Percentiles rank a stretch among this genome's conserved stretches.
Evolutionary conservation across 257 asterid species (phyloP).

Genomic region (Agastache rugosa): DNA sequence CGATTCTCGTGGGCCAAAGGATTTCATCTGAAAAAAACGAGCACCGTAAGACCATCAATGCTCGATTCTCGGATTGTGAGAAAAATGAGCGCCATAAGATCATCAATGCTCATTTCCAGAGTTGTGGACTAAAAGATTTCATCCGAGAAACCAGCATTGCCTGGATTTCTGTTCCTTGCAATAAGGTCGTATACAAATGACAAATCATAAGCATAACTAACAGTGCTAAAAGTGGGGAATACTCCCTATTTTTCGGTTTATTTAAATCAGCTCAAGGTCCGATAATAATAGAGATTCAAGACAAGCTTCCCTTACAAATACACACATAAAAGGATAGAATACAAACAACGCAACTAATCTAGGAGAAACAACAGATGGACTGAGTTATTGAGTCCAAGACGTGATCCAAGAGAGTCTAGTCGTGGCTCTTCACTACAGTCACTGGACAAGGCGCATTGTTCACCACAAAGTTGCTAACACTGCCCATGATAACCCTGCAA

Average conservation of each 20-base stretch:
- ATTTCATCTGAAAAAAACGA: background rate
- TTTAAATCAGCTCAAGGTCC: background rate
- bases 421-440: conserved; percentile 81
- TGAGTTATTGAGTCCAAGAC: background rate
- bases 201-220: background rate
- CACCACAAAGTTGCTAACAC: conserved; percentile 89
- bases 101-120: background rate
- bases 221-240: background rate
- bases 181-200: background rate
- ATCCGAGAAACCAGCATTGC: conserved; percentile 5
- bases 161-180: background rate
- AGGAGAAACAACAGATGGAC: background rate
- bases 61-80: background rate
- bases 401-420: conserved; percentile 30
- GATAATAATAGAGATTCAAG: background rate
- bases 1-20: background rate
- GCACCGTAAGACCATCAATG: background rate
- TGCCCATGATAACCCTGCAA: conserved; percentile 90
- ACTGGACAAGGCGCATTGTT: conserved; percentile 84
- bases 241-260: background rate
- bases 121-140: background rate
- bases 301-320: background rate
- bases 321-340: background rate
- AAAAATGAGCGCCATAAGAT: background rate
- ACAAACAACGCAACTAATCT: background rate